Evolutionary conservation across 495 filamentous ascomycete species (phyloP).

Genomic region (Penicillium samsonianum): DNA sequence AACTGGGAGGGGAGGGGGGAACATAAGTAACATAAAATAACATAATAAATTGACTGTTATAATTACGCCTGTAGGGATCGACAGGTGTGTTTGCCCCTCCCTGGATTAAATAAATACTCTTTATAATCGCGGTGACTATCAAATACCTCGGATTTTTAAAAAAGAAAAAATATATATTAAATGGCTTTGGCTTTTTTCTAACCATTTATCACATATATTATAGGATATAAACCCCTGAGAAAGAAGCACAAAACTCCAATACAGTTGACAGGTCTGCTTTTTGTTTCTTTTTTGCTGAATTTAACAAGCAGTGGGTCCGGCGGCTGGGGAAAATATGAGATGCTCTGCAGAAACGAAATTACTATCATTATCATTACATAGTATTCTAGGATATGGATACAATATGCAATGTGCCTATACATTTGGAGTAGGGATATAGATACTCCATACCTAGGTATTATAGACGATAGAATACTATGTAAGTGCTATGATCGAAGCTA

Average conservation of each 20-base stretch:
- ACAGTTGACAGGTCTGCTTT: constrained; percentile 31
- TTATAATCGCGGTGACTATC: background rate
- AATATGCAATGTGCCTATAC: background rate
- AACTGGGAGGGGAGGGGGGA: constrained; percentile 4
- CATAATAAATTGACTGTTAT: constrained; percentile 10
- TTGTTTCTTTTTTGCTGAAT: constrained; percentile 7
- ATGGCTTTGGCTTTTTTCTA: background rate
- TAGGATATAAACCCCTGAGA: constrained; percentile 1
- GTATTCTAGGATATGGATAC: background rate
- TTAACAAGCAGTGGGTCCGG: constrained; percentile 8
- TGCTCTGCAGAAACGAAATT: constrained; percentile 6
- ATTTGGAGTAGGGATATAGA: too few species aligned
- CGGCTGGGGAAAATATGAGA: constrained; percentile 11
- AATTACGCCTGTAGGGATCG: constrained; percentile 28
- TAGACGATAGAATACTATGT: background rate
- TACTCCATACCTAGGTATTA: background rate
- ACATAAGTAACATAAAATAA: constrained; percentile 5
- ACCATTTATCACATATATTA: constrained; percentile 7
- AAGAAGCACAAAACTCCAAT: background rate
- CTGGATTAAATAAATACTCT: constrained; percentile 17
- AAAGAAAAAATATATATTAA: background rate
- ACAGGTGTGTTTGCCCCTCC: constrained; percentile 32
- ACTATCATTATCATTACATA: too few species aligned
- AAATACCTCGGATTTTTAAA: background rate
- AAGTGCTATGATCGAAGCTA: constrained; percentile 13